Evolutionary conservation across 345 rosid species (phyloP).

Genomic region (Arabidopsis arenosa): DNA sequence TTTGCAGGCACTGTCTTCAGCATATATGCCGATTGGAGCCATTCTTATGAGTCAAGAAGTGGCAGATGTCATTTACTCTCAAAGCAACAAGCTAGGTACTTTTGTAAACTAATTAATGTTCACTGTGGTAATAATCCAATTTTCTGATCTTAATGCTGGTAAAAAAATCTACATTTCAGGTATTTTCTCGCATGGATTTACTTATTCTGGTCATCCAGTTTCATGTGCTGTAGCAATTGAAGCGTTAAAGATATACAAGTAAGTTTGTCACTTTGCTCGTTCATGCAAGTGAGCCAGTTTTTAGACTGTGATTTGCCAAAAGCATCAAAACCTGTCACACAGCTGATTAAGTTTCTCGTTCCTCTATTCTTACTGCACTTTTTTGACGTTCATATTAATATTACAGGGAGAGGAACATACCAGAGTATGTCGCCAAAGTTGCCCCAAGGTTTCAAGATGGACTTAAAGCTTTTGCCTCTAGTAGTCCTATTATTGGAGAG

Average conservation of each 20-base stretch:
- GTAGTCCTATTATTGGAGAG: constrained; percentile 94
- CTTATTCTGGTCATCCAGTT: constrained; percentile 97
- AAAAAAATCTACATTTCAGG: constrained; percentile 50
- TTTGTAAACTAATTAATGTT: neutral
- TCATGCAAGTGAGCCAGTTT: neutral
- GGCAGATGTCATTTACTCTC: constrained; percentile 86
- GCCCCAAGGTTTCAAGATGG: constrained; percentile 89
- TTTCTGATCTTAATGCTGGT: constrained; percentile 10
- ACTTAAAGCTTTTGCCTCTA: constrained; percentile 64
- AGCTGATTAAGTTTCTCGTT: constrained; percentile 3
- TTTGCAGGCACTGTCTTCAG: constrained; percentile 88
- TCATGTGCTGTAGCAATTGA: constrained; percentile 91
- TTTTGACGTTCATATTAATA: constrained; percentile 2
- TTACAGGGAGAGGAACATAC: constrained; percentile 82
- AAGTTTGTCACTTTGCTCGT: constrained; percentile 24
- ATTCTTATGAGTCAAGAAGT: constrained; percentile 82
- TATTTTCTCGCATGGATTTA: constrained; percentile 87
- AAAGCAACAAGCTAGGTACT: constrained; percentile 94
- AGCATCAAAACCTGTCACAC: neutral
- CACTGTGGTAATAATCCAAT: neutral
- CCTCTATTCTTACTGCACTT: neutral
- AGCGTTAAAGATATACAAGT: constrained; percentile 78
- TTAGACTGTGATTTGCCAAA: constrained; percentile 1
- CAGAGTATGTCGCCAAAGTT: constrained; percentile 59
- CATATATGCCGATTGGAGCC: constrained; percentile 95